Conservation (phyloP, 352 stramenopile genomes). For the Globisporangium cylindrosporum region DNA sequence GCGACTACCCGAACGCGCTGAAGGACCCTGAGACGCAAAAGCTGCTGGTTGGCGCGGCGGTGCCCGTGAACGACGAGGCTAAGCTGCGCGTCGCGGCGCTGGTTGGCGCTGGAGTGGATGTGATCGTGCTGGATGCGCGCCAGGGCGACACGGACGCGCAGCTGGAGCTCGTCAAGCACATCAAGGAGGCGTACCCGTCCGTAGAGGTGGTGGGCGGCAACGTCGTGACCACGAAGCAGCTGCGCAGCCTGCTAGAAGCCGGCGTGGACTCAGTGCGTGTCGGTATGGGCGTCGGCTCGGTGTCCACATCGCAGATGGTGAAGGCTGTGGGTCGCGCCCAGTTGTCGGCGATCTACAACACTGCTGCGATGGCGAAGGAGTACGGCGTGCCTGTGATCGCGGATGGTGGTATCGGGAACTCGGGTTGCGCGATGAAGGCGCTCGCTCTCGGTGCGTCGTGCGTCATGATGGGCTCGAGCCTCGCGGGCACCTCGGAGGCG, state of each 20-base stretch:
- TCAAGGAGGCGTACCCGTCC: slow-evolving; percentile 91
- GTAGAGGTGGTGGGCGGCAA: slow-evolving; percentile 98
- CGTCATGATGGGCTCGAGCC: slow-evolving; percentile 99
- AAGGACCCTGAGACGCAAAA: slow-evolving; percentile 93
- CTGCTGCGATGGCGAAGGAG: slow-evolving; percentile 89
- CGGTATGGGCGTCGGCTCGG: slow-evolving; percentile 98
- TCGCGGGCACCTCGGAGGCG: slow-evolving; percentile 97
- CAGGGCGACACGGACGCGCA: slow-evolving; percentile 95
- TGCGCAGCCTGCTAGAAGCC: slow-evolving; percentile 95
- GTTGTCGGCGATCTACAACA: slow-evolving; percentile 98
- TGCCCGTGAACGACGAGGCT: slow-evolving; percentile 94
- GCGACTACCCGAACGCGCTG: slow-evolving; percentile 93
- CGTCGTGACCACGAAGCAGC: slow-evolving; percentile 96
- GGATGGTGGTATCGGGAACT: slow-evolving; percentile 97
- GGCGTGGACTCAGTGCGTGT: slow-evolving; percentile 98
- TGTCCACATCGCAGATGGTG: slow-evolving; percentile 99
- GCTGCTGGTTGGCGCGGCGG: slow-evolving; percentile 94
- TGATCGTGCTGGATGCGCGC: slow-evolving; percentile 98
- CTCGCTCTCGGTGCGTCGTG: slow-evolving; percentile 94
- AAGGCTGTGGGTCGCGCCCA: slow-evolving; percentile 97
- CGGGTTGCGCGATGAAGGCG: slow-evolving; percentile 97
- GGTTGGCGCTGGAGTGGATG: slow-evolving; percentile 93
- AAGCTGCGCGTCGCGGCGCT: slow-evolving; percentile 82
- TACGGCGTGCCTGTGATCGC: slow-evolving; percentile 97
- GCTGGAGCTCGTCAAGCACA: slow-evolving; percentile 78